Evolutionary conservation across 306 rosid genomes (phyloP).

Genomic region (Trifolium subterraneum): DNA sequence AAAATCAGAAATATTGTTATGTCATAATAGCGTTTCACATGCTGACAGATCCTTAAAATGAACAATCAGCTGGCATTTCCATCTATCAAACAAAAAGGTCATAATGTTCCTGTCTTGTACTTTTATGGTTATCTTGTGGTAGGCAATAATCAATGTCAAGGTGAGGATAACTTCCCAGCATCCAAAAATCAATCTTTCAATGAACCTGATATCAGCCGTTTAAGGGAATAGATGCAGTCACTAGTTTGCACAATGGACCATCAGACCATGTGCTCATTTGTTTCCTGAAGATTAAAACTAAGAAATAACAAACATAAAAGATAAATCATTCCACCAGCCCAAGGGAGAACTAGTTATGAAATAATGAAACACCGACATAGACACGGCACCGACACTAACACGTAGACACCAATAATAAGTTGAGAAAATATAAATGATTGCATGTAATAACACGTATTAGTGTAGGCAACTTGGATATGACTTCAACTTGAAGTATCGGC

Average conservation of each 20-base stretch:
- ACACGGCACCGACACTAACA: neutral
- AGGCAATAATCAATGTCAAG: slow-evolving; percentile 21
- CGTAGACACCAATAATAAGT: neutral
- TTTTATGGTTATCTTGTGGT: slow-evolving; percentile 5
- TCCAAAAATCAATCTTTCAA: slow-evolving; percentile 25
- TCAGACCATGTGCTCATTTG: neutral
- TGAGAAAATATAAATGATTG: neutral
- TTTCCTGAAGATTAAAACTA: slow-evolving; percentile 31
- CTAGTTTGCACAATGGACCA: slow-evolving; percentile 6
- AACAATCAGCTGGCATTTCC: slow-evolving; percentile 31
- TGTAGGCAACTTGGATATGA: neutral
- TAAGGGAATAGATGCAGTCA: slow-evolving; percentile 20
- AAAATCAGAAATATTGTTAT: slow-evolving; percentile 30
- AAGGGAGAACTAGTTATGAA: slow-evolving; percentile 14
- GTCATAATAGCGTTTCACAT: slow-evolving; percentile 29
- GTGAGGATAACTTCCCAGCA: slow-evolving; percentile 26
- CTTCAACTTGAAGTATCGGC: neutral
- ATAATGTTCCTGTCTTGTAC: slow-evolving; percentile 4
- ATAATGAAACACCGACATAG: neutral
- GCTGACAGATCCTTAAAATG: slow-evolving; percentile 27
- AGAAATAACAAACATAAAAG: neutral
- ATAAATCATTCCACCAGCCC: neutral
- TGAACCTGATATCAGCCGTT: slow-evolving; percentile 11
- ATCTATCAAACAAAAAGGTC: slow-evolving; percentile 27
- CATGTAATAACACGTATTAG: neutral